Evolutionary conservation across 805 yeast species (phyloP).

Genomic region (Isabelozyma gotoi): DNA sequence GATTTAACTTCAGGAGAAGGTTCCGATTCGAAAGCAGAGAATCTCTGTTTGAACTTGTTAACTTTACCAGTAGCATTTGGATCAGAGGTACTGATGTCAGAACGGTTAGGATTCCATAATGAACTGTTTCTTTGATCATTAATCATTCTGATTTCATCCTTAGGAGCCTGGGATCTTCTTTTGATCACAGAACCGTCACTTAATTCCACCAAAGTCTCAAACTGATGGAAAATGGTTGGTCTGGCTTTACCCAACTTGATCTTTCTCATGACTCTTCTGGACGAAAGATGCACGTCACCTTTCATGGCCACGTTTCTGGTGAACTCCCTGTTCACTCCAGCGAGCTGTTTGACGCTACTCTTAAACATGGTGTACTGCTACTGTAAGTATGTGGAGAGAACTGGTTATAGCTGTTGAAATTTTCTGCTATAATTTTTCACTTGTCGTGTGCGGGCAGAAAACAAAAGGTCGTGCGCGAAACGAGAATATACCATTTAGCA

Average conservation of each 20-base stretch:
- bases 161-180: slow-evolving; percentile 85
- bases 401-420: not conserved
- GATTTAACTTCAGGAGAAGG: slow-evolving; percentile 14
- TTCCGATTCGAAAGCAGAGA: slow-evolving; percentile 38
- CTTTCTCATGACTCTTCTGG: slow-evolving; percentile 63
- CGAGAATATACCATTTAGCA: not conserved
- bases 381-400: too few relatives aligned
- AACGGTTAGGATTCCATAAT: slow-evolving; percentile 85
- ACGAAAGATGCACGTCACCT: slow-evolving; percentile 43
- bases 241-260: slow-evolving; percentile 81
- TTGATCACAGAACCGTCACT: slow-evolving; percentile 90
- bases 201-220: slow-evolving; percentile 83
- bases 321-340: not conserved
- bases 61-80: slow-evolving; percentile 84
- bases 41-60: slow-evolving; percentile 70
- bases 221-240: slow-evolving; percentile 90
- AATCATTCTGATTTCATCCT: slow-evolving; percentile 79
- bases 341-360: not conserved
- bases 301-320: slow-evolving; percentile 15
- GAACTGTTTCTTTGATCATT: slow-evolving; percentile 86
- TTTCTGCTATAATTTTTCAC: not conserved
- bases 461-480: not conserved
- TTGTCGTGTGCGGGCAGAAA: not conserved
- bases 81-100: slow-evolving; percentile 71
- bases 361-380: slow-evolving; percentile 1